Evolutionary conservation across 192 early-diverging fungal species (phyloP), one percentile per base, ranked within the genome.

Genomic region (Coemansia sp.): DNA sequence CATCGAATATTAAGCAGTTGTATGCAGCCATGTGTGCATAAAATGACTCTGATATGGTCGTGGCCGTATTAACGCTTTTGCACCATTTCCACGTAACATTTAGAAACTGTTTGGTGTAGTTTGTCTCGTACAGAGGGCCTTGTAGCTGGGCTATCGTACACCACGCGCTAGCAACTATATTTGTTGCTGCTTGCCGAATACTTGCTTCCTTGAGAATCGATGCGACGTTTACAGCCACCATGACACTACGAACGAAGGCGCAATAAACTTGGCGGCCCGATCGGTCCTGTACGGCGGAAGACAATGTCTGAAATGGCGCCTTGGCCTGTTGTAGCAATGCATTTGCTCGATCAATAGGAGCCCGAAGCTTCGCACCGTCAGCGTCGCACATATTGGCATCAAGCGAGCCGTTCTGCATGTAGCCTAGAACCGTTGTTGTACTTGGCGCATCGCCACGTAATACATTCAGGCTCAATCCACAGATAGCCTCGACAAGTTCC

Each of bases 51-150:
- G 53, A 14, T 45, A 82, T 45, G 1, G 46, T 13, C 0, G 13
- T 10, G 15, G 42, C 63, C 8, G 53, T 64, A 23, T 55, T 58
- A 54, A 64, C 53, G 42, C 40, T 57, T 49, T 3, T 62, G 59
- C 71, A 76, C 79, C 79, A 82, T 2, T 29, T 58, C 79, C 79
- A 82, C 8, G 79, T 61, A 23, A 32, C 23, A 17, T 59, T 53
- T 25, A 82, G 59, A 41, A 76, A 76, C 4, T 62, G 61, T 20
- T 66, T 69, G 1, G 55, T 57, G 34, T 57, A 36, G 11, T 36
- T 17, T n/a, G 55, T 20, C 17, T 36, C 34, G 33, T 36, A 57
- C 11, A 14, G 10, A 6, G 34, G 15, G 33, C 55, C 34, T 3
- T 36, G 32, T 57, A 57, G 29, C 55, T n/a, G 29, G 34, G 55